Base-by-base conservation (phyloP, 2,329 filamentous ascomycete species). In the Akanthomyces uredinophilus region DNA sequence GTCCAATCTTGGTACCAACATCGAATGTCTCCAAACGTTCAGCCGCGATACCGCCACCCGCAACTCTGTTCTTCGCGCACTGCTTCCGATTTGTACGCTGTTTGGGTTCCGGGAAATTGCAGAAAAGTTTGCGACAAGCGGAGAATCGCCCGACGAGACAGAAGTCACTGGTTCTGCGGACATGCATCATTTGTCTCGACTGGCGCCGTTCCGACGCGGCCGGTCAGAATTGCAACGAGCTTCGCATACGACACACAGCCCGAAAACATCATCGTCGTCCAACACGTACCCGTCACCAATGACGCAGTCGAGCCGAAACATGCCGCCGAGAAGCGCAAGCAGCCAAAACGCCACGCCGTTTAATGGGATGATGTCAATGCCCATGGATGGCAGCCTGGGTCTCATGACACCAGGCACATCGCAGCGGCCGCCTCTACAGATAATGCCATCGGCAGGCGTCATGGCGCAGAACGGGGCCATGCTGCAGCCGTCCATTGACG, bases 101-200 rank as follows among this genome's bases (percentile, higher is more conserved):
- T 68, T 68, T 49, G 66, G 66, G 20, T 68, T 67, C 50, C 57
- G 62, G 52, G 64, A 67, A 37, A 65, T 67, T 22, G 66, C 66
- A 18, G 66, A 66, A 52, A 63, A 64, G 46, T 67, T 63, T 46
- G 64, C 63, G 53, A 62, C 52, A 18, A 62, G 55, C 43, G 62
- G 55, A 18, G 61, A 55, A 53, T 43, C 39, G 22, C 29, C 52
- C 16, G 63, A 58, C 29, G 49, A 57, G 13, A 60, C 64, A n/a
- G 66, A 68, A 50, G 66, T 68, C 5, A 65, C 65, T 32, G 66
- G 66, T 14, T 67, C 66, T 24, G 64, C 66, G 2, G 65, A 67
- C 29, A 63, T 63, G 44, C 60, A 68, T 32, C 66, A 68, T 46
- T 61, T 68, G 51, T 64, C 63, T 20, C 60, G 63, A 24, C 64